Evolutionary conservation across 139 green algal species (phyloP).

Genomic region (Micromonas commoda): DNA sequence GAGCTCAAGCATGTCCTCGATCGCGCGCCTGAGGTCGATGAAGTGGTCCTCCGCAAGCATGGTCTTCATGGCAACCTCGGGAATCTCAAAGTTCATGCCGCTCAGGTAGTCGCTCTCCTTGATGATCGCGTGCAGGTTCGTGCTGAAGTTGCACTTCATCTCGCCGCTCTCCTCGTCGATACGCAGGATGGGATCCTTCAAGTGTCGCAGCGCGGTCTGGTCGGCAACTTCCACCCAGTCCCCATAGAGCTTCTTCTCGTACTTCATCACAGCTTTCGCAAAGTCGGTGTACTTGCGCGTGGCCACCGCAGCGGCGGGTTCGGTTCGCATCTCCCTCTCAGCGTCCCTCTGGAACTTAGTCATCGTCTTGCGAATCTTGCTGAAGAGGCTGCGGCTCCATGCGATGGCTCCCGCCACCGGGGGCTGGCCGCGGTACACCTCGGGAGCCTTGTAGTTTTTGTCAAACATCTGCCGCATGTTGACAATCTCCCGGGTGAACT

Average conservation of each 20-base stretch:
- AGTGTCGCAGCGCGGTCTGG: constrained; percentile 46
- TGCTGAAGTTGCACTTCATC: constrained; percentile 71
- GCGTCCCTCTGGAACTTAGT: constrained; percentile 49
- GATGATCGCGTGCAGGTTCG: constrained; percentile 62
- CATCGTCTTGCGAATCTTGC: constrained; percentile 74
- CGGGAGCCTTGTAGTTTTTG: constrained; percentile 46
- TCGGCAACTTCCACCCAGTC: constrained; percentile 67
- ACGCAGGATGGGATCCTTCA: constrained; percentile 70
- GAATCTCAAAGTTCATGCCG: constrained; percentile 76
- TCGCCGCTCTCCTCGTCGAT: constrained; percentile 39
- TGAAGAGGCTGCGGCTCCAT: constrained; percentile 76
- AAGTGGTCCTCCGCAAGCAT: constrained; percentile 74
- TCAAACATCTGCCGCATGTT: constrained; percentile 58
- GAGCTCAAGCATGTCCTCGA: constrained; percentile 65
- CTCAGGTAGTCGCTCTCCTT: constrained; percentile 78
- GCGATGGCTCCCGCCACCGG: constrained; percentile 76
- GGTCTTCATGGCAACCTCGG: constrained; percentile 71
- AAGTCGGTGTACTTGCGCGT: constrained; percentile 60
- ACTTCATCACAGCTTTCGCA: constrained; percentile 67
- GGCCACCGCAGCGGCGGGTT: constrained; percentile 44
- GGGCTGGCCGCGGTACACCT: constrained; percentile 70
- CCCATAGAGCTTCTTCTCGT: constrained; percentile 71
- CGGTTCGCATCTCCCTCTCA: constrained; percentile 43
- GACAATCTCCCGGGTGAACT: constrained; percentile 78
- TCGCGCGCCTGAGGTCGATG: constrained; percentile 55